Base-by-base conservation (phyloP, 202 grass and related monocot genomes). In the Setaria italica region DNA sequence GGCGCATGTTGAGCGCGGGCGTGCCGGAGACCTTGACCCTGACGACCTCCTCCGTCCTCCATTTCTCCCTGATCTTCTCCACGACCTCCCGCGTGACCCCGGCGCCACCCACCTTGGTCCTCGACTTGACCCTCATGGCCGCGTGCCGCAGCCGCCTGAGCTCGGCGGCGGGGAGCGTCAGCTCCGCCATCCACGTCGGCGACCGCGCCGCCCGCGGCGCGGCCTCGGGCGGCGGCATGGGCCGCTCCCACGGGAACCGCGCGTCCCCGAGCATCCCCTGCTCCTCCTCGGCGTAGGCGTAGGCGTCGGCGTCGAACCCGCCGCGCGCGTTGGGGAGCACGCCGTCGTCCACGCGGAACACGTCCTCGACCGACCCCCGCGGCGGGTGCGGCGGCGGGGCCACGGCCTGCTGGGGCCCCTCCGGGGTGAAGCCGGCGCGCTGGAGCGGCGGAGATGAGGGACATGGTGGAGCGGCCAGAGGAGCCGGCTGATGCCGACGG, bases 181-280 rank as follows among this genome's bases (percentile, higher is more conserved):
- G 84, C 82, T 99, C 96, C 1, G 96, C 93, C 85, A 99, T 87
- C 85, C 89, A 88, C 11, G 91, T 85, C 67, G 83, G 91, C 55
- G 86, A 92, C 78, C 82, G 79, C 21, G 83, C 79, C 29, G 64
- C 89, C 48, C 84, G 83, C 5, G 82, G 62, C 81, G 81, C 79
- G 21, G 65, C 77, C 76, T 87, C 83, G 29, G 79, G 65, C 50
- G 84, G 85, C 29, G 90, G 87, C 79, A 75, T 70, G 6, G 87
- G 85, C n/a, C 85, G 91, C 89, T 98, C 95, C 95, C 93, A 95
- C 30, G 95, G 95, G 88, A 98, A 98, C 54, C 92, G 90, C 39
- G 85, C 88, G 68, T 94, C 91, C 74, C 87, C 85, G 41, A 84
- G 85, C 79, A 79, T 32, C 64, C 57, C 63, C 73, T 88, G 84